Conservation (phyloP, 2,329 filamentous ascomycete genomes). For the Bimuria novae-zelandiae region DNA sequence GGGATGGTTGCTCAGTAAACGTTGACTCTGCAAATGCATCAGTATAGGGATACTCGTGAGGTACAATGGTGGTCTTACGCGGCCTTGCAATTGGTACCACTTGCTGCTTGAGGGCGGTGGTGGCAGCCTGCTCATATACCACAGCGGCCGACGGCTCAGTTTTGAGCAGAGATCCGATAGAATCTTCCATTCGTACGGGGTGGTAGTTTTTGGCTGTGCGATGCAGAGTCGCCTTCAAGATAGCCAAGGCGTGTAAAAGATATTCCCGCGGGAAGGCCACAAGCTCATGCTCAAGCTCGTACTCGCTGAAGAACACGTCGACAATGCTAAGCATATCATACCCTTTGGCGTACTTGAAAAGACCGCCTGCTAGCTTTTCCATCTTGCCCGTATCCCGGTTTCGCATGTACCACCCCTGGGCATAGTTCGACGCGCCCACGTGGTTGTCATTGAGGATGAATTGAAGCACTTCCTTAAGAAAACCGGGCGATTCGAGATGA, state of each 20-base stretch:
- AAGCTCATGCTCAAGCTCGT: constrained; percentile 26
- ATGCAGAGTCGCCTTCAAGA: constrained; percentile 28
- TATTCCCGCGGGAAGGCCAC: constrained; percentile 34
- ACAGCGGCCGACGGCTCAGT: not conserved
- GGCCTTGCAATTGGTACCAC: not conserved
- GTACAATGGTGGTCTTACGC: constrained; percentile 4
- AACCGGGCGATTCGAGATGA: constrained; percentile 32
- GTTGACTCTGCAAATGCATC: not conserved
- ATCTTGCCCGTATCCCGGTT: constrained; percentile 31
- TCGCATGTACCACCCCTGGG: constrained; percentile 24
- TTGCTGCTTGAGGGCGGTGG: not conserved
- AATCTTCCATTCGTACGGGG: constrained; percentile 3
- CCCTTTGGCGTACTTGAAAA: no score
- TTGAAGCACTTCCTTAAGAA: constrained; percentile 33
- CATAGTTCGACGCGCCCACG: constrained; percentile 23
- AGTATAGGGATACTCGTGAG: not conserved
- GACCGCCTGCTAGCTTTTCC: constrained; percentile 18
- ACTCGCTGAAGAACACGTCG: constrained; percentile 34
- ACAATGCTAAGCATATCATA: constrained; percentile 27
- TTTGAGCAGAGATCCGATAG: not conserved
- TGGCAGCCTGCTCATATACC: not conserved
- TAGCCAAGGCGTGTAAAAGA: constrained; percentile 34
- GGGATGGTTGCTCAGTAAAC: not conserved
- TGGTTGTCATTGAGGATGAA: constrained; percentile 35
- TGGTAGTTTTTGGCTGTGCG: constrained; percentile 6